phyloP scores from a whole-genome alignment of 1,284 basidiomycete species.

The Boletus smithii region DNA sequence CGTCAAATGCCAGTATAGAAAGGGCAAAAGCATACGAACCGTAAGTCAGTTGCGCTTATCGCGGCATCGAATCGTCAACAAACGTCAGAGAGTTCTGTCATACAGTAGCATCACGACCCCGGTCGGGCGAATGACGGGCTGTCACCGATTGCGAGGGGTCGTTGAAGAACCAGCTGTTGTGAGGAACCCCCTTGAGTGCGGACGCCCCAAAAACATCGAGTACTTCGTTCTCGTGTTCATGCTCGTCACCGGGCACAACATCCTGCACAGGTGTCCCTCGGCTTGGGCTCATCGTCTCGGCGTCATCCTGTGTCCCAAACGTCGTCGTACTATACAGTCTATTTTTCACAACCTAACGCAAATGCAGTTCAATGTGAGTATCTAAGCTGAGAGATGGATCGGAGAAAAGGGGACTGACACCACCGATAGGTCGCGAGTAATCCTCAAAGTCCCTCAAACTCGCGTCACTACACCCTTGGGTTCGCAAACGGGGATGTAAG shows the following conservation, averaged over 20 bases:
- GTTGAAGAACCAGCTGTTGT: slow-evolving; percentile 14
- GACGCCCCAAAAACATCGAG: slow-evolving; percentile 15
- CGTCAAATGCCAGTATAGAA: background rate
- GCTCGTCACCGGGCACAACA: slow-evolving; percentile 1
- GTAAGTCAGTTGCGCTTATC: background rate
- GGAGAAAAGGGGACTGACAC: slow-evolving; percentile 30
- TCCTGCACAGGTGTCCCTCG: slow-evolving; percentile 12
- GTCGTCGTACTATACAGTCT: slow-evolving; percentile 40
- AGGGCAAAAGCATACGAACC: slow-evolving; percentile 10
- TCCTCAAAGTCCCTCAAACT: slow-evolving; percentile 45
- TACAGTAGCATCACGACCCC: background rate
- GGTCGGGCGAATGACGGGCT: background rate
- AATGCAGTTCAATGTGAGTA: background rate
- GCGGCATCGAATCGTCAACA: slow-evolving; percentile 11
- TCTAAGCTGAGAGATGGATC: background rate
- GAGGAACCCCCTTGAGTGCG: background rate
- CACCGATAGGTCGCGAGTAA: slow-evolving; percentile 43
- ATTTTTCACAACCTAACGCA: slow-evolving; percentile 38
- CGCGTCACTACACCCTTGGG: slow-evolving; percentile 34
- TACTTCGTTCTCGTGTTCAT: slow-evolving; percentile 4
- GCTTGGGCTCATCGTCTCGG: slow-evolving; percentile 10
- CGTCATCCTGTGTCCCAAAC: slow-evolving; percentile 33
- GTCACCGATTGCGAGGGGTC: background rate
- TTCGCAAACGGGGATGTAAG: slow-evolving; percentile 36
- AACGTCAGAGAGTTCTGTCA: background rate